Conservation (phyloP, 2,329 filamentous ascomycete genomes). For the Neurospora crassa region DNA sequence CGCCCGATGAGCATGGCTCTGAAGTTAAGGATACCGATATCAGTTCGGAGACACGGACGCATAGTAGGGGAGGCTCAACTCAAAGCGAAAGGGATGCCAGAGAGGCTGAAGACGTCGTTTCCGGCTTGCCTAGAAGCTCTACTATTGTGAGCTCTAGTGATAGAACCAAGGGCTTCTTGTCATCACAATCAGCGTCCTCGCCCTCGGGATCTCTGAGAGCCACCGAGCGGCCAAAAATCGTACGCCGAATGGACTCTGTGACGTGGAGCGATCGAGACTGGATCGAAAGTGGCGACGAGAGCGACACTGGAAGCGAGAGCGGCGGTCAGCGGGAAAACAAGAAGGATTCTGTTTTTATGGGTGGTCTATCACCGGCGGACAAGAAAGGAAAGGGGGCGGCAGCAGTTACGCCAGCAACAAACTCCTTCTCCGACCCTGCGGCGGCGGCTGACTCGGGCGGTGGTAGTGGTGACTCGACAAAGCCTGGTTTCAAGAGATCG, state of each 20-base stretch:
- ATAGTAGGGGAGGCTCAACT: conserved; percentile 1
- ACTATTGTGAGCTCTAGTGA: not conserved
- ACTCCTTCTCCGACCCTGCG: not conserved
- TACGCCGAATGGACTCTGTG: conserved; percentile 39
- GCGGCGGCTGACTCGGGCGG: not conserved
- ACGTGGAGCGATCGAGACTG: conserved; percentile 60
- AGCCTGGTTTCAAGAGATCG: conserved; percentile 8
- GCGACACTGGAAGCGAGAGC: conserved; percentile 19
- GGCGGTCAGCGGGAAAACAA: not conserved
- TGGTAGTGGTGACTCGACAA: not conserved
- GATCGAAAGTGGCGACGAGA: conserved; percentile 42
- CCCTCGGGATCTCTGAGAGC: conserved; percentile 9
- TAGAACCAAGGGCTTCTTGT: not conserved
- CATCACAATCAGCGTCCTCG: conserved; percentile 7
- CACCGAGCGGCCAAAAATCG: conserved; percentile 6
- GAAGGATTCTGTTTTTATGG: not conserved
- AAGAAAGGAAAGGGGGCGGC: not conserved
- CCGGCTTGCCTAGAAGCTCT: conserved; percentile 1
- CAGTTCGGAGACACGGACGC: conserved; percentile 24
- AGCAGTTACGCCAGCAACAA: not conserved
- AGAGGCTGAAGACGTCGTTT: conserved; percentile 1
- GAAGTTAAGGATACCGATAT: conserved; percentile 41
- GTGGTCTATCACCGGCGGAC: not conserved
- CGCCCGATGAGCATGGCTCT: conserved; percentile 52
- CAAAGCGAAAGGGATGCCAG: not conserved